Conservation (phyloP, 2,329 filamentous ascomycete species). For the Colletotrichum musicola region DNA sequence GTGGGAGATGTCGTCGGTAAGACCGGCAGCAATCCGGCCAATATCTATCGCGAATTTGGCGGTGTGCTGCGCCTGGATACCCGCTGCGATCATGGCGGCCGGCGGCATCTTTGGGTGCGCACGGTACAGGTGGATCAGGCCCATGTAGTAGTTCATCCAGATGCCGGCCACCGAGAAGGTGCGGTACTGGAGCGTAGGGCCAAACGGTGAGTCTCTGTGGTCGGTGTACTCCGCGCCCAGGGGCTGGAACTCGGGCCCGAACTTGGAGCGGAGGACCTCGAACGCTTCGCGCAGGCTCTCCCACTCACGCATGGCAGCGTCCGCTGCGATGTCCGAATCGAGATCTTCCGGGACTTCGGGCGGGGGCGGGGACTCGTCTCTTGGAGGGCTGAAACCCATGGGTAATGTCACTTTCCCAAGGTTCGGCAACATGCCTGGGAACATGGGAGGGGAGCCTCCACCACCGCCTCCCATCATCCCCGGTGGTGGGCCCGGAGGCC, state of each 20-base stretch:
- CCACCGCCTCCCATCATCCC: constrained; percentile 42
- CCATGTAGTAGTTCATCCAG: constrained; percentile 90
- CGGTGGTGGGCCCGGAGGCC: constrained; percentile 26
- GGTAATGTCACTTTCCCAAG: constrained; percentile 63
- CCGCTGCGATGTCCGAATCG: constrained; percentile 74
- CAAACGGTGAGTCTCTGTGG: constrained; percentile 80
- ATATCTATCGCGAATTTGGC: constrained; percentile 78
- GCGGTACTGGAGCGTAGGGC: constrained; percentile 82
- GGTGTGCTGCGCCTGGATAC: constrained; percentile 80
- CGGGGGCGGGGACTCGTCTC: constrained; percentile 55
- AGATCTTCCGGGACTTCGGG: constrained; percentile 61
- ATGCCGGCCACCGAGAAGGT: constrained; percentile 89
- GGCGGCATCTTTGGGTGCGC: constrained; percentile 92
- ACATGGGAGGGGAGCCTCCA: constrained; percentile 56
- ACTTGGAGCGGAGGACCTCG: constrained; percentile 71
- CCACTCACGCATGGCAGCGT: constrained; percentile 84
- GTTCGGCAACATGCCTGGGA: constrained; percentile 68
- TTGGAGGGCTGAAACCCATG: constrained; percentile 66
- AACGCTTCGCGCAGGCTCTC: constrained; percentile 80
- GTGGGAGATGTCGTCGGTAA: constrained; percentile 67
- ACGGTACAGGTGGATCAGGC: constrained; percentile 84
- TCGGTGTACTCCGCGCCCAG: constrained; percentile 75
- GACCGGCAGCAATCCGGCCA: constrained; percentile 83
- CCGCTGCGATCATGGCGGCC: constrained; percentile 87
- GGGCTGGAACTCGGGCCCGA: constrained; percentile 82